Conservation (phyloP, 2,329 filamentous ascomycete species). For the Exserohilum turcica region DNA sequence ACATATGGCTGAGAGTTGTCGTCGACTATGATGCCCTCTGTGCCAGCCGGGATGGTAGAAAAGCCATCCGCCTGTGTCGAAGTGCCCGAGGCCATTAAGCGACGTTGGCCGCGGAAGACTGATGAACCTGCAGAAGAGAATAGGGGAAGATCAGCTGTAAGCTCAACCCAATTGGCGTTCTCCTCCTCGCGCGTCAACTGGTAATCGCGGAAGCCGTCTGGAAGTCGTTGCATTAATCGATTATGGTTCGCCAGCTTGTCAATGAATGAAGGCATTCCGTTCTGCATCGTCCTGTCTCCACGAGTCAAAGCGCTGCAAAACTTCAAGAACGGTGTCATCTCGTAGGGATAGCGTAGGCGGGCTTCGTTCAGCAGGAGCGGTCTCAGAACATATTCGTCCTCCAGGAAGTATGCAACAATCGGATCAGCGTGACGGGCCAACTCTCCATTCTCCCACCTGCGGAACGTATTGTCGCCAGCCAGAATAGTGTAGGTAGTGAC, state of each 20-base stretch:
- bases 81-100: constrained; percentile 26
- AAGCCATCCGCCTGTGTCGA: constrained; percentile 38
- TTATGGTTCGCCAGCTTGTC: constrained; percentile 71
- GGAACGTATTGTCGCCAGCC: constrained; percentile 53
- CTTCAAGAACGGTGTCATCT: constrained; percentile 77
- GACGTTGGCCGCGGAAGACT: constrained; percentile 29
- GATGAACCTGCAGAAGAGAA: constrained; percentile 52
- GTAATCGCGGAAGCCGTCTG: constrained; percentile 73
- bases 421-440: constrained; percentile 33
- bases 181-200: constrained; percentile 83
- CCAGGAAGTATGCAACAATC: constrained; percentile 59
- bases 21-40: constrained; percentile 73
- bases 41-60: constrained; percentile 69
- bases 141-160: constrained; percentile 67
- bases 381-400: constrained; percentile 61
- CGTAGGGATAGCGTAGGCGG: constrained; percentile 80
- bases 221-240: constrained; percentile 78
- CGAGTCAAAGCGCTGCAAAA: constrained; percentile 69
- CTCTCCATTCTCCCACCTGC: constrained; percentile 36
- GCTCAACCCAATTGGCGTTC: constrained; percentile 76
- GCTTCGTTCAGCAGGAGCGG: constrained; percentile 68
- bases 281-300: constrained; percentile 52
- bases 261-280: constrained; percentile 59
- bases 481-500: constrained; percentile 69
- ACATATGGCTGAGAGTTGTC: constrained; percentile 74